phyloP scores from a whole-genome alignment of 163 green algal species.

The Botryococcus braunii region DNA sequence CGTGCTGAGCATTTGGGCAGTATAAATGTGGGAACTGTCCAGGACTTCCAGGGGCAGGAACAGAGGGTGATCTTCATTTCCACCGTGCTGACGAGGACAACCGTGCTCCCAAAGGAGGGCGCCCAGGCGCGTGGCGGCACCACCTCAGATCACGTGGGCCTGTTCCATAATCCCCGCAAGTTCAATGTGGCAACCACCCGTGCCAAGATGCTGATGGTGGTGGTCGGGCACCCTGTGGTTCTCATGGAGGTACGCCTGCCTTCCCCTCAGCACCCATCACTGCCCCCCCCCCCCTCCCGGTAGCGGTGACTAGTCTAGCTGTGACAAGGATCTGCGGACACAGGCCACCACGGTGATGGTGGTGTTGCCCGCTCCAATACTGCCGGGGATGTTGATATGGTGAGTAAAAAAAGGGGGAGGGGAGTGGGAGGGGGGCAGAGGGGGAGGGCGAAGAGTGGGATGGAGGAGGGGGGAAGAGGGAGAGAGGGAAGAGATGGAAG shows the following conservation, averaged over 20 bases:
- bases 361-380: background rate
- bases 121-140: background rate
- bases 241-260: constrained; percentile 27
- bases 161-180: constrained; percentile 65
- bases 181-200: constrained; percentile 90
- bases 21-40: constrained; percentile 77
- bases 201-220: constrained; percentile 48
- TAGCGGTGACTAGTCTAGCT: background rate
- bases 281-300: background rate
- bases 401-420: background rate
- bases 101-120: background rate
- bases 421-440: background rate
- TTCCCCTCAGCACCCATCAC: background rate
- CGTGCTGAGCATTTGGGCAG: constrained; percentile 36
- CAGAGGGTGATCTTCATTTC: constrained; percentile 74
- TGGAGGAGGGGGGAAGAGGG: too few relatives aligned
- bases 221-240: constrained; percentile 49
- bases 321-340: background rate
- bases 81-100: constrained; percentile 41
- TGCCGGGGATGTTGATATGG: background rate
- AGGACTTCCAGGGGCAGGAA: constrained; percentile 88
- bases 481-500: too few relatives aligned
- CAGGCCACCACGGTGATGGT: background rate
- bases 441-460: too few relatives aligned
- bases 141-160: constrained; percentile 25